Evolutionary conservation across 2,329 filamentous ascomycete genomes (phyloP).

Genomic region (Paecilomyces sp.): DNA sequence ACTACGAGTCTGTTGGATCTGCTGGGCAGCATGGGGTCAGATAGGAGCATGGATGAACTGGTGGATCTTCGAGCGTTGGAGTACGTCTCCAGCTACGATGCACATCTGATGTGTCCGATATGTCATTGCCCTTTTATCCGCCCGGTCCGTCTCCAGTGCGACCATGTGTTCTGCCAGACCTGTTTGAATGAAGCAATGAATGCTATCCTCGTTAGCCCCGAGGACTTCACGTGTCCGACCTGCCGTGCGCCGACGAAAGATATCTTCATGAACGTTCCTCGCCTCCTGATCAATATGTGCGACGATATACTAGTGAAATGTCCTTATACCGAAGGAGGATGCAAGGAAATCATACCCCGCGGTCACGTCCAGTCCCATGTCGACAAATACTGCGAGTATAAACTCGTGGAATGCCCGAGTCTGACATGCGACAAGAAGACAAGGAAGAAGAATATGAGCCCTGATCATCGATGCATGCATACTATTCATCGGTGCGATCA

Average conservation of each 20-base stretch:
- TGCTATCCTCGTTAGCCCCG: slow-evolving; percentile 20
- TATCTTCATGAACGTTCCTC: slow-evolving; percentile 40
- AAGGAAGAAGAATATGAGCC: slow-evolving; percentile 49
- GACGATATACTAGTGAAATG: slow-evolving; percentile 56
- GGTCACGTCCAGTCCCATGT: slow-evolving; percentile 54
- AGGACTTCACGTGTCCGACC: slow-evolving; percentile 47
- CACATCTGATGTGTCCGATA: slow-evolving; percentile 57
- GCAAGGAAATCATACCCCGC: slow-evolving; percentile 46
- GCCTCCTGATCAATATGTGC: slow-evolving; percentile 54
- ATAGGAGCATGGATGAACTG: slow-evolving; percentile 18
- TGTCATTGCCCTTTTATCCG: slow-evolving; percentile 57
- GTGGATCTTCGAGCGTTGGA: slow-evolving; percentile 54
- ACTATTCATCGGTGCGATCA: slow-evolving; percentile 44
- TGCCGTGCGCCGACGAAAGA: slow-evolving; percentile 44
- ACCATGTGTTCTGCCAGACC: slow-evolving; percentile 57
- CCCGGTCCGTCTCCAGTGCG: slow-evolving; percentile 52
- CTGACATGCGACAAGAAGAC: slow-evolving; percentile 44
- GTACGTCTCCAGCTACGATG: slow-evolving; percentile 49
- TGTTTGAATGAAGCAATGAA: slow-evolving; percentile 48
- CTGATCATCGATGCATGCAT: slow-evolving; percentile 46
- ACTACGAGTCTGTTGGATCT: slow-evolving; percentile 28
- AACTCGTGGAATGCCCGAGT: slow-evolving; percentile 46
- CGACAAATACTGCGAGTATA: slow-evolving; percentile 53
- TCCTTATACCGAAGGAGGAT: slow-evolving; percentile 49
- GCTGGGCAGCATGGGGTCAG: slow-evolving; percentile 19